A percentile compares a stretch with the other conserved stretches of the same genome.
Evolutionary conservation across 2,329 filamentous ascomycete genomes (phyloP).

Genomic region (Fusarium sp.): DNA sequence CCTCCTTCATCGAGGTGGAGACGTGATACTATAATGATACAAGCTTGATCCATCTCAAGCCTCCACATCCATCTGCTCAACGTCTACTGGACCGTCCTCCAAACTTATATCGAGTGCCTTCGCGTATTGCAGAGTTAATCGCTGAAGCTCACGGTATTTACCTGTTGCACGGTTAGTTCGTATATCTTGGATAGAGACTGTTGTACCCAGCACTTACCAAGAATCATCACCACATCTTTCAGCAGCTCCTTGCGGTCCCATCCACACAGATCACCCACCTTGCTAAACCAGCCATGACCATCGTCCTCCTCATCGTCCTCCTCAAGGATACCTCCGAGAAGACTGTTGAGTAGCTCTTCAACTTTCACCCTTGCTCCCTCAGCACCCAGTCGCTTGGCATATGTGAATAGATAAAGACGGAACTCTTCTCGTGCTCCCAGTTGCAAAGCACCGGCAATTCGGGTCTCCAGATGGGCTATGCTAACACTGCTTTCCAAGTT

Average conservation of each 20-base stretch:
- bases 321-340: conserved; percentile 78
- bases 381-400: conserved; percentile 92
- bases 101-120: conserved; percentile 76
- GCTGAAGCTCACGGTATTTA: conserved; percentile 94
- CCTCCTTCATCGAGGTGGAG: background rate
- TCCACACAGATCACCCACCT: conserved; percentile 82
- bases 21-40: conserved; percentile 38
- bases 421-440: conserved; percentile 92
- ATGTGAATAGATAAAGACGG: conserved; percentile 95
- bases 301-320: conserved; percentile 62
- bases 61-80: conserved; percentile 60
- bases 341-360: conserved; percentile 86
- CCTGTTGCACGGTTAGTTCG: conserved; percentile 65
- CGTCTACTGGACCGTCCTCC: conserved; percentile 59
- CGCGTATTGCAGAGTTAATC: conserved; percentile 95
- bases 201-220: conserved; percentile 72
- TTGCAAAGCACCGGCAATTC: conserved; percentile 88
- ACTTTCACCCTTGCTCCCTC: conserved; percentile 90
- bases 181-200: background rate
- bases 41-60: conserved; percentile 40
- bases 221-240: conserved; percentile 90
- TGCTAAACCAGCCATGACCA: conserved; percentile 72
- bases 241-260: conserved; percentile 90
- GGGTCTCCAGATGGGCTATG: conserved; percentile 94
- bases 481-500: conserved; percentile 91